These are phyloP conservation scores for Botryococcus braunii DNA, from an alignment of 163 green algal genomes.

Conservation along the genomic window DNA sequence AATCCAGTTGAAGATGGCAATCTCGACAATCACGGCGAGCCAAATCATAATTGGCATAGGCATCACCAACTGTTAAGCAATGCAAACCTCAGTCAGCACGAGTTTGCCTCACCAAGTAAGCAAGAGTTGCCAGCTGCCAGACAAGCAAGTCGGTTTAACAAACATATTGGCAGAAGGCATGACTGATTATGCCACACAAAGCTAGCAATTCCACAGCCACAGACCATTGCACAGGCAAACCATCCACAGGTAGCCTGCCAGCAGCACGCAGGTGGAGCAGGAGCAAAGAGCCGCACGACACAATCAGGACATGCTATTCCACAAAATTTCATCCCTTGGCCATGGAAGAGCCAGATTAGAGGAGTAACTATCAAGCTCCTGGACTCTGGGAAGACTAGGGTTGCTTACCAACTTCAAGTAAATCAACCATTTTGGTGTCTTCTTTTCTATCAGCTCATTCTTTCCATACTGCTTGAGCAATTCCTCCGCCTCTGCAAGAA, in stretches of 20 bases:
- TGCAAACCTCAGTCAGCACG: background rate
- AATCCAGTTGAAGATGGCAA: slow-evolving; percentile 51
- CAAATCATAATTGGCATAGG: slow-evolving; percentile 86
- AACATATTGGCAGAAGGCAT: background rate
- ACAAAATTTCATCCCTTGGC: background rate
- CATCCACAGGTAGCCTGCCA: background rate
- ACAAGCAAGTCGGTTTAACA: background rate
- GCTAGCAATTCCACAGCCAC: background rate
- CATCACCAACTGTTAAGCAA: slow-evolving; percentile 37
- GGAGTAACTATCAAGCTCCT: background rate
- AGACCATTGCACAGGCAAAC: background rate
- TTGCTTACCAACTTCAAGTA: slow-evolving; percentile 34
- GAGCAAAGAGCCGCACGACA: background rate
- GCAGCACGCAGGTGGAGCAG: background rate
- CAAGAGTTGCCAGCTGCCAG: background rate
- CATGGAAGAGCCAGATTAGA: background rate
- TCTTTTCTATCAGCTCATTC: slow-evolving; percentile 74
- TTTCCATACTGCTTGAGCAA: slow-evolving; percentile 46
- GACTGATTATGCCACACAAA: background rate
- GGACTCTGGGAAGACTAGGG: background rate
- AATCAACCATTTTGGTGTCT: slow-evolving; percentile 45
- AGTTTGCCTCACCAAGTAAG: background rate
- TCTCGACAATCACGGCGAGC: slow-evolving; percentile 68
- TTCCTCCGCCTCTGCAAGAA: slow-evolving; percentile 51
- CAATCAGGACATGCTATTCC: background rate